Evolutionary conservation across 768 basidiomycete genomes (phyloP), one percentile per base, ranked within the genome.

Genomic region (Cystobasidium ongulense): DNA sequence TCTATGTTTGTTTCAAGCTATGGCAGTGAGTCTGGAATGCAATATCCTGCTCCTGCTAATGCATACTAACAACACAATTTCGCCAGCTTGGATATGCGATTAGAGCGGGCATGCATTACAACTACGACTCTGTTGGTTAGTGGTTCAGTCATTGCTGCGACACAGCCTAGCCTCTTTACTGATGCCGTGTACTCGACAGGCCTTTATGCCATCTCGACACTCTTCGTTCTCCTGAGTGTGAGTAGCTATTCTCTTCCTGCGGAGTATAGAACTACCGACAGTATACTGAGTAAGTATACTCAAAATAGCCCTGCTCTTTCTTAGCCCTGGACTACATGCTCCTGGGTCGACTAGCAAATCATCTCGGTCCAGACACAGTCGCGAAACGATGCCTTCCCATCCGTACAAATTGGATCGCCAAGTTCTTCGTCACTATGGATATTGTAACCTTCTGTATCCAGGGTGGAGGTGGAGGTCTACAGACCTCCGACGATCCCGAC

Each of bases 391-490:
- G 65, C 54, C 63, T 76, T 2, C 39, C 74, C 61, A 64, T 76
- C 21, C 53, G 63, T 29, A 57, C 73, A 15, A 41, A 23, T 8
- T 18, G 46, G 31, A 63, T 74, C 1, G 70, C 67, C 10, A 63
- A 73, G 53, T 31, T 64, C 46, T 76, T 74, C 50, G 73, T 77
- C 1, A 64, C 67, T 52, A 11, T 5, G 18, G 76, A 77, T 54
- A 70, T 75, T 25, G n/a, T 72, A 25, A 77, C 76, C 1, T 77
- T 77, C 53, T 25, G 59, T 10, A 21, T 77, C 8, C 76, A 77
- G 27, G 63, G 8, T 41, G 63, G 27, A 2, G 63, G 63, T 15
- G 63, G 63, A 7, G 63, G 63, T 7, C 35, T 64, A 11, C 41
- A 38, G n/a, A 5, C 63, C 11, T 39, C 41, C 13, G 63, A 64